Conservation (phyloP, 2,329 filamentous ascomycete species). For the Aspergillus persii region DNA sequence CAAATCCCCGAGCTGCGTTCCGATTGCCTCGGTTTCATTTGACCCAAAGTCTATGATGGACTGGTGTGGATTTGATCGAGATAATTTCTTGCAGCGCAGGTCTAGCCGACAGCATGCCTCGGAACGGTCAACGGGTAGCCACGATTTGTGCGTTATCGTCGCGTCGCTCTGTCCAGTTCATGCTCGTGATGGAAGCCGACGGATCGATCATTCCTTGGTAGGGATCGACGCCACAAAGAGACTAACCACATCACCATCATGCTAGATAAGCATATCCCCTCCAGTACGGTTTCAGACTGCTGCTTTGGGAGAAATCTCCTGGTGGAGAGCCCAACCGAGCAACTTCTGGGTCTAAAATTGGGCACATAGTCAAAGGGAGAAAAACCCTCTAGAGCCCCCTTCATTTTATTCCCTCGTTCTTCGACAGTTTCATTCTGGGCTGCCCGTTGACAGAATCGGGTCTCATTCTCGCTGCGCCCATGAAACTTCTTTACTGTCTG, state of each 20-base stretch:
- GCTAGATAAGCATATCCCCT: slow-evolving; percentile 3
- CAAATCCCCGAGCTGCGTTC: background rate
- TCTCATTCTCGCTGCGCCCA: background rate
- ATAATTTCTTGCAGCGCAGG: background rate
- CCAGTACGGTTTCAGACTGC: background rate
- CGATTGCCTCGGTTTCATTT: slow-evolving; percentile 2
- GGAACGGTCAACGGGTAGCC: background rate
- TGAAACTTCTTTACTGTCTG: background rate
- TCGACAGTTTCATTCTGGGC: background rate
- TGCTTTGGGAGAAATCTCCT: background rate
- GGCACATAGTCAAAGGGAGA: background rate
- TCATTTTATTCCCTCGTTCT: background rate
- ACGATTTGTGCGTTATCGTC: background rate
- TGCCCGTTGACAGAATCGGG: background rate
- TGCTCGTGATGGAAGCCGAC: background rate
- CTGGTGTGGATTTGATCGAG: background rate
- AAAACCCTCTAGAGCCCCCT: background rate
- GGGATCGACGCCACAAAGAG: background rate
- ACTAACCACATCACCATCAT: background rate
- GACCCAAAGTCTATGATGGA: background rate
- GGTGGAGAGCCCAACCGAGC: background rate
- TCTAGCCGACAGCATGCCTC: background rate
- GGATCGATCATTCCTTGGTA: background rate
- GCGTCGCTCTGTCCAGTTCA: background rate
- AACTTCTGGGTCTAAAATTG: background rate